A percentile compares a stretch with the other conserved stretches of the same genome.
Conservation (phyloP, 1,284 basidiomycete genomes). For the Sphaerobolus stellatus region DNA sequence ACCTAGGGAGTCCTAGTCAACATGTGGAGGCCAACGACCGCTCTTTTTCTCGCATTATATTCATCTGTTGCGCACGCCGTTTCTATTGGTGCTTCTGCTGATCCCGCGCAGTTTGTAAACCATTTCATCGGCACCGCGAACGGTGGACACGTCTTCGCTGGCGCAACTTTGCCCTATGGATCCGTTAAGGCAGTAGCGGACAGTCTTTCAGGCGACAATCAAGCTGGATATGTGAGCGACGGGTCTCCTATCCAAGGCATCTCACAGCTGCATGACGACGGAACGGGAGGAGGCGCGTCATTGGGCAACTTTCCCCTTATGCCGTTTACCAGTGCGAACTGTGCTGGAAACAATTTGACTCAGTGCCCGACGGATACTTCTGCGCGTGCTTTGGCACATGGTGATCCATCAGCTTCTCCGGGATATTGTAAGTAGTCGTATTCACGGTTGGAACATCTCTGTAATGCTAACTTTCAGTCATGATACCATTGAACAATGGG, state of each 20-base stretch:
- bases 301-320: constrained; percentile 64
- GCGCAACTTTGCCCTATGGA: constrained; percentile 64
- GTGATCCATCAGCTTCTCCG: constrained; percentile 42
- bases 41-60: constrained; percentile 2
- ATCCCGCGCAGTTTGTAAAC: constrained; percentile 42
- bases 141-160: constrained; percentile 63
- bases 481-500: constrained; percentile 41
- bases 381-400: constrained; percentile 4
- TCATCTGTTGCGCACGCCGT: constrained; percentile 2
- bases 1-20: neutral
- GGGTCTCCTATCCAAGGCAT: constrained; percentile 51
- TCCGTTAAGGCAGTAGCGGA: constrained; percentile 68
- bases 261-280: constrained; percentile 61
- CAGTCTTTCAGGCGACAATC: constrained; percentile 61
- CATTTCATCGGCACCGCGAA: constrained; percentile 59
- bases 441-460: neutral
- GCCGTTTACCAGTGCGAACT: constrained; percentile 37
- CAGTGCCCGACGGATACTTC: constrained; percentile 5
- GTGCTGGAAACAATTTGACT: constrained; percentile 8
- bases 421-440: constrained; percentile 55
- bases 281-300: constrained; percentile 56
- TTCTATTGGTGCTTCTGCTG: constrained; percentile 6
- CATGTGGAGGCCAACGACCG: neutral
- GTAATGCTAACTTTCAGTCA: neutral
- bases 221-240: constrained; percentile 58